Evolutionary conservation across 2,329 filamentous ascomycete species (phyloP), one percentile per base, ranked within the genome.

Genomic region (Pyrenochaeta sp.): DNA sequence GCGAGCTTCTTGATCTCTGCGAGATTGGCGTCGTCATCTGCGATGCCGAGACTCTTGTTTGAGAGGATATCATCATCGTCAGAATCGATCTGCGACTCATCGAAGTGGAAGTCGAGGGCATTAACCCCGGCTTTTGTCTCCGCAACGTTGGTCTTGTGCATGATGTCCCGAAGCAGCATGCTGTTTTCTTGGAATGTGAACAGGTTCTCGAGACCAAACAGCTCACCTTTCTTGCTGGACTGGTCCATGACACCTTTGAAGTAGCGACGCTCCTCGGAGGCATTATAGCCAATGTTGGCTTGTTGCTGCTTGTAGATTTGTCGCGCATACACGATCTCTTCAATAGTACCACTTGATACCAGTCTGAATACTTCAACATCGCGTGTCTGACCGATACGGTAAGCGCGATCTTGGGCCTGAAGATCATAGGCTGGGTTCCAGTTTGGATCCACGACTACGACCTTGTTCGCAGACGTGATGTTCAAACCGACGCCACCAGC

Each of bases 221-320:
- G 92, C 76, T 99, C 95, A 15, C 95, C 95, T 67, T 94, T 94
- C 64, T 93, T 88, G 28, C 87, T 86, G 25, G 87, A 87, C 65
- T 92, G 87, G 61, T 96, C 90, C 78, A 97, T 94, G 0, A 98
- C 92, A 40, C 95, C 95, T 66, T 90, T 93, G 81, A 99, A 99
- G 77, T 99, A 99, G 1, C 95, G 88, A 3, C 95, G 88, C 77
- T 99, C 95, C 5, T 89, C 90, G 0, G 92, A 96, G 0, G 95
- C 95, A 34, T 90, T 96, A 77, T 99, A 98, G 0, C 92, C 95
- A 57, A 99, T 98, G 71, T 97, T 98, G 27, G 95, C 94, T 79
- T 98, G 95, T 72, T 99, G 95, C 73, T 99, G 95, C 77, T 99
- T 99, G 84, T 99, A 99, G 39, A 99, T 95, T 71, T 99, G 95